Evolutionary conservation across 2,329 filamentous ascomycete genomes (phyloP).

Genomic region (Aspergillus novoparasiticus): DNA sequence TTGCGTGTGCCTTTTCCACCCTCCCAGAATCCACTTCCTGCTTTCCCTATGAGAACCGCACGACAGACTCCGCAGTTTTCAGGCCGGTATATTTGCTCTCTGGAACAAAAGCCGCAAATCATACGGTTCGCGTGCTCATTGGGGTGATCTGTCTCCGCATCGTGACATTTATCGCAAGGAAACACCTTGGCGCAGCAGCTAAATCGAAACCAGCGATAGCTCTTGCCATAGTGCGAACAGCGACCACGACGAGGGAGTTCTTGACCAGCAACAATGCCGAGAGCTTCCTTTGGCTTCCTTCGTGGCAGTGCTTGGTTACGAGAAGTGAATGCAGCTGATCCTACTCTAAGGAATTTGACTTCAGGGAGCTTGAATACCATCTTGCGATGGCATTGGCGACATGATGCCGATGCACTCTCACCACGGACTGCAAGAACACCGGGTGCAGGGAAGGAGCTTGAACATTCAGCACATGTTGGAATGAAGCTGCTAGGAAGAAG

Average conservation of each 20-base stretch:
- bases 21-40: constrained; percentile 77
- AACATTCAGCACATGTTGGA: constrained; percentile 77
- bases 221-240: constrained; percentile 58
- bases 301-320: constrained; percentile 34
- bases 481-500: constrained; percentile 77
- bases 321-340: constrained; percentile 50
- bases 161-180: constrained; percentile 70
- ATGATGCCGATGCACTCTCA: constrained; percentile 72
- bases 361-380: constrained; percentile 79
- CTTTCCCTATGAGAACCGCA: constrained; percentile 68
- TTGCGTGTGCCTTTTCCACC: constrained; percentile 82
- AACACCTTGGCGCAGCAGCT: constrained; percentile 61
- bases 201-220: constrained; percentile 61
- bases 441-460: constrained; percentile 61
- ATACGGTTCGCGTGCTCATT: constrained; percentile 83
- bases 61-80: constrained; percentile 77
- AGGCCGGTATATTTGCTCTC: constrained; percentile 77
- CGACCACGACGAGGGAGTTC: constrained; percentile 57
- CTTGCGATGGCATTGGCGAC: constrained; percentile 75
- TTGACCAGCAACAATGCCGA: constrained; percentile 58
- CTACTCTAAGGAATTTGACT: constrained; percentile 74
- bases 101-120: constrained; percentile 78
- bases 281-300: constrained; percentile 51
- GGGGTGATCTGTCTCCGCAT: constrained; percentile 68
- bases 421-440: constrained; percentile 74